Conservation (phyloP, 345 rosid species). For the Eucalyptus virginea region DNA sequence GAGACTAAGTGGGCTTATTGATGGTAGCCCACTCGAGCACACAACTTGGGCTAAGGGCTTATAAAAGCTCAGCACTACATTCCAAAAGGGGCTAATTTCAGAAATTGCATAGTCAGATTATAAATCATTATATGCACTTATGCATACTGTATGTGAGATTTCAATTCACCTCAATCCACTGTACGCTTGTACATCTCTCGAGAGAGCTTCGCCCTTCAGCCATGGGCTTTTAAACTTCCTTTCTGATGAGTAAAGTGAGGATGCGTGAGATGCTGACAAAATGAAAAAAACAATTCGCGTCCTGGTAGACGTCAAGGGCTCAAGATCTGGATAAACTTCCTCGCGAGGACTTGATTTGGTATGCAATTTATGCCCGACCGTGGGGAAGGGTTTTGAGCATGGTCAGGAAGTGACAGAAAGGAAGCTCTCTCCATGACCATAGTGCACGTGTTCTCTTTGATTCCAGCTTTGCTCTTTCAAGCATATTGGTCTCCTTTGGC, state of each 20-base stretch:
- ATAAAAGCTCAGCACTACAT: not conserved
- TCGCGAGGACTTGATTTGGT: not conserved
- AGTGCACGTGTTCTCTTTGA: not conserved
- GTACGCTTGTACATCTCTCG: not conserved
- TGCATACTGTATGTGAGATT: not conserved
- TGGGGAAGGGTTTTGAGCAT: not conserved
- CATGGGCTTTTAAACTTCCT: not conserved
- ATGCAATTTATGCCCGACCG: not conserved
- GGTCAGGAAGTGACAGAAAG: not conserved
- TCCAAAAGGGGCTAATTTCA: not conserved
- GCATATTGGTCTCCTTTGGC: not conserved
- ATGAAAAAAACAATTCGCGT: not conserved
- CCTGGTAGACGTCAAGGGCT: not conserved
- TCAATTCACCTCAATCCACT: not conserved
- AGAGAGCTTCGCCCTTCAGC: not conserved
- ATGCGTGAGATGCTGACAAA: not conserved
- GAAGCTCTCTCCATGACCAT: not conserved
- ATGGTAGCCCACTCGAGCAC: not conserved
- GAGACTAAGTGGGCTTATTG: not conserved
- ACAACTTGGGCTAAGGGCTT: not conserved
- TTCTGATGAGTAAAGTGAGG: not conserved
- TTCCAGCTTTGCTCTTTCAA: not conserved
- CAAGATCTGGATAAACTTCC: not conserved
- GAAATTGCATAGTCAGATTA: not conserved
- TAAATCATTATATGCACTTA: not conserved